Percentiles rank a stretch among this genome's conserved stretches.
Conservation (phyloP, 2,329 filamentous ascomycete species). For the Diaporthe ampelina region DNA sequence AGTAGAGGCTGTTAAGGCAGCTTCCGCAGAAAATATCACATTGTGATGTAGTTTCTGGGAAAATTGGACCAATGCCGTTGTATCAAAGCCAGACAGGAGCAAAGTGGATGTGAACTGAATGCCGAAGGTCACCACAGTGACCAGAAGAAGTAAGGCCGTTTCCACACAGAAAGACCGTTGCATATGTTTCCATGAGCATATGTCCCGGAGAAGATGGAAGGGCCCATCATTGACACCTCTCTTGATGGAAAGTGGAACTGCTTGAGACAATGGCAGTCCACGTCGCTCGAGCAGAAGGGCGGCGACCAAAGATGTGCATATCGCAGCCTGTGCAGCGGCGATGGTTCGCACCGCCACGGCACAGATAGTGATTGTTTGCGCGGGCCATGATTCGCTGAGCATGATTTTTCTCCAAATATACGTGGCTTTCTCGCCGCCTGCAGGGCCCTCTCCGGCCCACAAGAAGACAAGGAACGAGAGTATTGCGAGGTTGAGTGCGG, state of each 20-base stretch:
- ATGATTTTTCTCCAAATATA: not conserved
- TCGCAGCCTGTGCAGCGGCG: not conserved
- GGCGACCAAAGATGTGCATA: not conserved
- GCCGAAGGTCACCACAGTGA: not conserved
- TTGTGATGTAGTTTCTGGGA: not conserved
- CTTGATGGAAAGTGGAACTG: not conserved
- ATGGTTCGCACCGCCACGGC: not conserved
- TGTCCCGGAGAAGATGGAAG: not conserved
- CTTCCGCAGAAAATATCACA: not conserved
- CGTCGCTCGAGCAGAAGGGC: not conserved
- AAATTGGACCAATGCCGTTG: not conserved
- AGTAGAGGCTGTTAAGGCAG: not conserved
- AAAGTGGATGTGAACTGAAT: slow-evolving; percentile 1
- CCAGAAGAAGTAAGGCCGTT: not conserved
- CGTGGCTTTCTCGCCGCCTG: not conserved
- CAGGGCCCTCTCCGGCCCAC: not conserved
- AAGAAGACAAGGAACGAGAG: no score
- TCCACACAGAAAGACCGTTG: not conserved
- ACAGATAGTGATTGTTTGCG: not conserved
- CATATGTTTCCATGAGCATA: not conserved
- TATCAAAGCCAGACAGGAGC: not conserved
- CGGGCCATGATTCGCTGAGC: not conserved
- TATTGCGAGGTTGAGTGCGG: not conserved
- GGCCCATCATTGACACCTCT: not conserved
- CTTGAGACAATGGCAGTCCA: not conserved